Conservation (phyloP, 148 eudicot genomes). For the Rhododendron vialii region DNA sequence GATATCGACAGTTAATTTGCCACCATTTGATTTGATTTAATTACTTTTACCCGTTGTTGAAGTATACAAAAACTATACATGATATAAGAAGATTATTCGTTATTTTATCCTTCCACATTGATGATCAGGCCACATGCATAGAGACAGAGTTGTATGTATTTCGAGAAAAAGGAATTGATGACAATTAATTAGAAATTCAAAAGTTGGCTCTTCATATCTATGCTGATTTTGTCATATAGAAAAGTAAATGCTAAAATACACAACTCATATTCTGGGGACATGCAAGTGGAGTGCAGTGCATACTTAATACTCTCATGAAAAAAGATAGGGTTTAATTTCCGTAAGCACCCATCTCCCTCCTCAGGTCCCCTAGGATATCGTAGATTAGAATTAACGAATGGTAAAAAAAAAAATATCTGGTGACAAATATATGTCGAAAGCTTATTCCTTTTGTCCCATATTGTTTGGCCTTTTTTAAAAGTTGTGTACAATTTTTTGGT, state of each 20-base stretch:
- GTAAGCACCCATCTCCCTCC: too few relatives aligned
- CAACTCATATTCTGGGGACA: neutral
- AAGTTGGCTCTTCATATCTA: neutral
- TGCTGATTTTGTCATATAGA: neutral
- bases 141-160: neutral
- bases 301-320: too few relatives aligned
- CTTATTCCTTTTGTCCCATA: neutral
- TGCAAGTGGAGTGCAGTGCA: too few relatives aligned
- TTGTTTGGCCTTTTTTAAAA: neutral
- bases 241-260: neutral
- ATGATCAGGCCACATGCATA: constrained; percentile 10
- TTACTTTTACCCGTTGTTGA: neutral
- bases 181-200: neutral
- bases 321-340: too few relatives aligned
- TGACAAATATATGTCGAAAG: neutral
- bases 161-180: constrained; percentile 12
- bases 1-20: neutral
- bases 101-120: neutral
- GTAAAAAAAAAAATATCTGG: too few relatives aligned
- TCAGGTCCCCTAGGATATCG: too few relatives aligned
- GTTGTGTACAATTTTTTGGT: neutral
- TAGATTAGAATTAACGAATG: too few relatives aligned
- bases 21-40: constrained; percentile 1
- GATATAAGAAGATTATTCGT: neutral
- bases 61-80: neutral